Percentiles rank a stretch among this genome's conserved stretches.
These are phyloP conservation scores for Cladophialophora psammophila DNA, from an alignment of 2,329 filamentous ascomycete species.

Conservation along the genomic window DNA sequence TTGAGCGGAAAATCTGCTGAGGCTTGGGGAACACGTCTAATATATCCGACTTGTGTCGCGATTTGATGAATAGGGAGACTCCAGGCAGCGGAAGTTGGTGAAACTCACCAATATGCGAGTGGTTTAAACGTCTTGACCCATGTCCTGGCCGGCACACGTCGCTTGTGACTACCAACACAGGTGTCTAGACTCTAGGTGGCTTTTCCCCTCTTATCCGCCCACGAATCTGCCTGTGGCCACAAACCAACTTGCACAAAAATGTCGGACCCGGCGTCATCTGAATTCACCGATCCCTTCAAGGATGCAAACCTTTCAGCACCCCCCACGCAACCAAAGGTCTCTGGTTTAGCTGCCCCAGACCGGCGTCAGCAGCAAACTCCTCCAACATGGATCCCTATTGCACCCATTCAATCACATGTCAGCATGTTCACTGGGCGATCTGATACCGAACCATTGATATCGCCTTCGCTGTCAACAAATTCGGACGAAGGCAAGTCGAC, in stretches of 20 bases:
- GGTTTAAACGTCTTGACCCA: not conserved
- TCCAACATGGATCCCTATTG: constrained; percentile 30
- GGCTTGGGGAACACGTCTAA: not conserved
- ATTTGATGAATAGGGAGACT: not conserved
- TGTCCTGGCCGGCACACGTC: not conserved
- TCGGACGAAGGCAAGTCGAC: constrained; percentile 23
- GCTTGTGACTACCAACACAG: not conserved
- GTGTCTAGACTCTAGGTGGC: not conserved
- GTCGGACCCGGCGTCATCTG: constrained; percentile 25
- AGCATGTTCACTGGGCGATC: constrained; percentile 38
- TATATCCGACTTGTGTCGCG: not conserved
- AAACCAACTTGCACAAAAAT: constrained; percentile 9
- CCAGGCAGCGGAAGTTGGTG: not conserved
- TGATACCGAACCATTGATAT: constrained; percentile 13
- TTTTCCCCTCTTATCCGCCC: not conserved
- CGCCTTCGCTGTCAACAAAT: constrained; percentile 12
- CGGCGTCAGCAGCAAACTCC: constrained; percentile 17
- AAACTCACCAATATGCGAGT: not conserved
- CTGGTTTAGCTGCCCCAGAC: not conserved
- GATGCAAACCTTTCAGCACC: not conserved
- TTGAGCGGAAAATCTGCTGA: not conserved
- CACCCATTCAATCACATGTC: constrained; percentile 26
- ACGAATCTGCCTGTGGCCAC: not conserved
- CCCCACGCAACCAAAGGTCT: not conserved
- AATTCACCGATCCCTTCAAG: constrained; percentile 11